phyloP scores from a whole-genome alignment of 2,329 filamentous ascomycete species.

The Coniochaeta prunicola region DNA sequence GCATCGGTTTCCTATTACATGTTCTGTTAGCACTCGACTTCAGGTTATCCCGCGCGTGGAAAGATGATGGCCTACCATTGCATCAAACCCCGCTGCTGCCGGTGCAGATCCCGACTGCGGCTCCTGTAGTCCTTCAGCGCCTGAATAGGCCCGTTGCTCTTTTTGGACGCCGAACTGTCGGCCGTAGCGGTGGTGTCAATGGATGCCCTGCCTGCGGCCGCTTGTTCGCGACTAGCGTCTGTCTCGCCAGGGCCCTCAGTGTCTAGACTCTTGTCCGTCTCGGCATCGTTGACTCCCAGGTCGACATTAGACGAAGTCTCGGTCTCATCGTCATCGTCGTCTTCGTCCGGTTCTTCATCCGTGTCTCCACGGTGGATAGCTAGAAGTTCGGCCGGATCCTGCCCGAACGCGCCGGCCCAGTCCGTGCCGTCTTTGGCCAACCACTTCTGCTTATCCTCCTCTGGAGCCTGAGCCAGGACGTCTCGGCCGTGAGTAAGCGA shows the following conservation, averaged over 20 bases:
- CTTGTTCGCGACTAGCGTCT: not conserved
- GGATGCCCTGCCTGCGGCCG: not conserved
- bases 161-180: conserved; percentile 6
- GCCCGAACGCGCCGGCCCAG: conserved; percentile 80
- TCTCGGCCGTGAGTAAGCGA: conserved; percentile 75
- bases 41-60: not conserved
- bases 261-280: conserved; percentile 15
- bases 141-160: conserved; percentile 44
- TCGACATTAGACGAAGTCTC: conserved; percentile 32
- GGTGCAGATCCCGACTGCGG: conserved; percentile 67
- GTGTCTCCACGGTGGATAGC: conserved; percentile 22
- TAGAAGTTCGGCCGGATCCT: conserved; percentile 56
- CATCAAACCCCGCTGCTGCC: conserved; percentile 86
- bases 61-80: conserved; percentile 56
- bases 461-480: conserved; percentile 64
- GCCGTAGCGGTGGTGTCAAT: not conserved
- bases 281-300: conserved; percentile 54
- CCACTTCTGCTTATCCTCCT: conserved; percentile 72
- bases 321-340: conserved; percentile 25
- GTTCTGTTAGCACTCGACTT: not conserved
- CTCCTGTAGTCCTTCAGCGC: conserved; percentile 57
- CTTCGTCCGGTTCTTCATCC: conserved; percentile 30
- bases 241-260: not conserved
- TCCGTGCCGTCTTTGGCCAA: conserved; percentile 72
- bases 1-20: conserved; percentile 55